These are phyloP conservation scores for Fomitopsis serialis DNA, from an alignment of 768 basidiomycete species.

Conservation along the genomic window DNA sequence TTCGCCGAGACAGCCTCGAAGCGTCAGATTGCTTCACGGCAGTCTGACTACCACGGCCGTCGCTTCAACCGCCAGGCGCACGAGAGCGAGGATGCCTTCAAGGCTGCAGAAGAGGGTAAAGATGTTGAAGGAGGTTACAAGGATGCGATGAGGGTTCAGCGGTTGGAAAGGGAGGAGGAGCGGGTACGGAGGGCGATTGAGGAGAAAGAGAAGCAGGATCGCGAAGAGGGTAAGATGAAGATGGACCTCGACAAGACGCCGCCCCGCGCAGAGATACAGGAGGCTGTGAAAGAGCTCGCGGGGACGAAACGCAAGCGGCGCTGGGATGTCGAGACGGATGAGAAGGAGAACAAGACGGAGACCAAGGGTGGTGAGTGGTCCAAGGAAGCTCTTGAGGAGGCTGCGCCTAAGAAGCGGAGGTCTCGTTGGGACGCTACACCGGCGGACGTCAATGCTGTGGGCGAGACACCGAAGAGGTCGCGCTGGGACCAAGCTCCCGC, in stretches of 20 bases:
- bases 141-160: constrained; percentile 89
- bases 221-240: constrained; percentile 67
- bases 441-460: constrained; percentile 51
- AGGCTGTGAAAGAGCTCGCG: constrained; percentile 61
- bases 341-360: constrained; percentile 60
- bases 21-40: constrained; percentile 89
- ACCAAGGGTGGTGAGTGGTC: constrained; percentile 64
- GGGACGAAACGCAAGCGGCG: constrained; percentile 79
- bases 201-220: constrained; percentile 77
- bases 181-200: constrained; percentile 81
- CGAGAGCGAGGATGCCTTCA: constrained; percentile 77
- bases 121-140: constrained; percentile 87
- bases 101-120: constrained; percentile 58
- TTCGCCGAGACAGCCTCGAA: constrained; percentile 90
- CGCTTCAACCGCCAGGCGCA: constrained; percentile 82
- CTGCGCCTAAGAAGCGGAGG: constrained; percentile 84
- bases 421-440: constrained; percentile 97
- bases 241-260: constrained; percentile 92
- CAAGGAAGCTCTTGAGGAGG: constrained; percentile 66
- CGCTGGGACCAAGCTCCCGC: constrained; percentile 96
- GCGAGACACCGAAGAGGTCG: constrained; percentile 81
- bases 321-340: constrained; percentile 69
- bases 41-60: constrained; percentile 92
- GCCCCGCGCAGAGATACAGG: constrained; percentile 73
- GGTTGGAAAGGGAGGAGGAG: constrained; percentile 90